phyloP scores from a whole-genome alignment of 2,329 filamentous ascomycete genomes.

The Chaetothyriales sp. region DNA sequence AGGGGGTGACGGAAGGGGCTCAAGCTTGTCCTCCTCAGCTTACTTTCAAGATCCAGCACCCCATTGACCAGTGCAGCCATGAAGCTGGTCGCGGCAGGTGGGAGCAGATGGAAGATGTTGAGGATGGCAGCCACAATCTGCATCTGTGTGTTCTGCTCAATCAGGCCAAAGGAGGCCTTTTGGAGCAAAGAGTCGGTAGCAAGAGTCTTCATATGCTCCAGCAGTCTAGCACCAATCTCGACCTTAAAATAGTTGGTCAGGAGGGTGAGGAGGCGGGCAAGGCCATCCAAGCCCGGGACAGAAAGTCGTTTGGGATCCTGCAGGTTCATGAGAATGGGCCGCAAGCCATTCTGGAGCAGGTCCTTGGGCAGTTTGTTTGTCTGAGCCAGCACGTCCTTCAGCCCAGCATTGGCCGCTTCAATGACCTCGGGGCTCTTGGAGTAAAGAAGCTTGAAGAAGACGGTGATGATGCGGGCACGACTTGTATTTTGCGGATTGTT shows the following conservation, averaged over 20 bases:
- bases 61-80: conserved; percentile 80
- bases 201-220: conserved; percentile 86
- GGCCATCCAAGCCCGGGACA: conserved; percentile 75
- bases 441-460: conserved; percentile 97
- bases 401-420: conserved; percentile 76
- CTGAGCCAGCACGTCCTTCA: conserved; percentile 74
- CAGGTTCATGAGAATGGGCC: conserved; percentile 89
- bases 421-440: conserved; percentile 85
- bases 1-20: conserved; percentile 85
- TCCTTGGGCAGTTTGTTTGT: conserved; percentile 91
- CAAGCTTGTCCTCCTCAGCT: conserved; percentile 68
- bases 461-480: conserved; percentile 59
- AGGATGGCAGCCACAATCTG: conserved; percentile 90
- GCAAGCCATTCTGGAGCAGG: conserved; percentile 78
- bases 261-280: conserved; percentile 75
- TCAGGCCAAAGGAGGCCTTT: conserved; percentile 82
- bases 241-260: conserved; percentile 98
- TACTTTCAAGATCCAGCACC: conserved; percentile 75
- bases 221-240: conserved; percentile 80
- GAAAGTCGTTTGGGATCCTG: conserved; percentile 85
- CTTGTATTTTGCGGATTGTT: conserved; percentile 50
- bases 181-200: conserved; percentile 68
- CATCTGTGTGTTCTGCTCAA: conserved; percentile 85
- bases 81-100: conserved; percentile 75
- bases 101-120: conserved; percentile 93